Percentiles rank a stretch among this genome's conserved stretches.
Conservation (phyloP, 1,139 yeast species). For the Scheffersomyces segobiensis region DNA sequence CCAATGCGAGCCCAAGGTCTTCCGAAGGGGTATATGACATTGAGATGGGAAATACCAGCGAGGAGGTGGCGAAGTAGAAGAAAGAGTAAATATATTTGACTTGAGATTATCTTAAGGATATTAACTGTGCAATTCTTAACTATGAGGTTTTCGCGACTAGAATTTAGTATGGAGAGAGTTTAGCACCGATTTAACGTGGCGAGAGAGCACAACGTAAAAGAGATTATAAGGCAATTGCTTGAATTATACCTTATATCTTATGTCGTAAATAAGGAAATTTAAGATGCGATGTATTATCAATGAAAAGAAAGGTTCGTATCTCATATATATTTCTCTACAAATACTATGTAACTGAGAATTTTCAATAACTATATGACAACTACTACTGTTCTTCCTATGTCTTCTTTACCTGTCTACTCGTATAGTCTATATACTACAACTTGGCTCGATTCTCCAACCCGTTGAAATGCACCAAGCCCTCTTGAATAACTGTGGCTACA, state of each 20-base stretch:
- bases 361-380: not conserved
- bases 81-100: not conserved
- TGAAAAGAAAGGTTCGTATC: not conserved
- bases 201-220: too few species aligned
- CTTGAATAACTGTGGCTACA: slow-evolving; percentile 67
- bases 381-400: not conserved
- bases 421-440: slow-evolving; percentile 7
- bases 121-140: not conserved
- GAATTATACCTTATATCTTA: not conserved
- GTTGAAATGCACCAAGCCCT: slow-evolving; percentile 50
- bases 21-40: not conserved
- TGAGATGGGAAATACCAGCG: not conserved
- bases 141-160: not conserved
- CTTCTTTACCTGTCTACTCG: not conserved
- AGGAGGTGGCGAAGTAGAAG: not conserved
- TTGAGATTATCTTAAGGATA: not conserved
- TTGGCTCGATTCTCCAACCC: slow-evolving; percentile 18
- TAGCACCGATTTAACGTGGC: not conserved
- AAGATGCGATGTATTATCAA: too few species aligned
- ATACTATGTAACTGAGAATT: too few species aligned
- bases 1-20: not conserved
- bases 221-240: not conserved
- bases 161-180: not conserved
- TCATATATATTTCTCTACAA: too few species aligned
- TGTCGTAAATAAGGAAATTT: too few species aligned